Evolutionary conservation across 2,329 filamentous ascomycete species (phyloP).

Genomic region (Ploettnerulaceae sp.): DNA sequence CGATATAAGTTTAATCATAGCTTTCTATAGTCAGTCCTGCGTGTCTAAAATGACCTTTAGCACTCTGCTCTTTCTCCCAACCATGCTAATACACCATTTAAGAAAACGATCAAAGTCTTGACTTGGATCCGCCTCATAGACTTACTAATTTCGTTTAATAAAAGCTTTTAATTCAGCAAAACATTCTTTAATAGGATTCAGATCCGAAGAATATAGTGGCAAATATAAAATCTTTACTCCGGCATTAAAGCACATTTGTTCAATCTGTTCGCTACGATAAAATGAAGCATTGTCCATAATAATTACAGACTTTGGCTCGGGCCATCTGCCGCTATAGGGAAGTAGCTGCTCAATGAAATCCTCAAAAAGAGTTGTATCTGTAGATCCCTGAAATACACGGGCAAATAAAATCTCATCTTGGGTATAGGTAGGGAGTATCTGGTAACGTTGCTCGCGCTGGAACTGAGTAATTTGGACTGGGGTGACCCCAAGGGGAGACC

Average conservation of each 20-base stretch:
- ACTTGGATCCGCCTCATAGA: conserved; percentile 14
- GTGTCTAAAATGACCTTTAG: conserved; percentile 9
- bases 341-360: conserved; percentile 34
- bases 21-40: no score
- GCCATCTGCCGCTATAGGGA: conserved; percentile 31
- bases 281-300: conserved; percentile 36
- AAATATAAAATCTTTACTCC: conserved; percentile 24
- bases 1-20: no score
- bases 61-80: conserved; percentile 22
- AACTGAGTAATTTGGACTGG: no score
- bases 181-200: conserved; percentile 29
- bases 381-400: conserved; percentile 29
- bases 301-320: conserved; percentile 34
- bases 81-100: conserved; percentile 25
- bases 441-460: conserved; percentile 20
- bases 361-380: conserved; percentile 28
- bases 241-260: conserved; percentile 28
- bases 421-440: conserved; percentile 26
- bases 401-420: conserved; percentile 24
- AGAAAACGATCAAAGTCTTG: conserved; percentile 26
- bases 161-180: conserved; percentile 28
- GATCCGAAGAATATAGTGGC: conserved; percentile 23
- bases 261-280: conserved; percentile 27
- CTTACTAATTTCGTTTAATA: conserved; percentile 25
- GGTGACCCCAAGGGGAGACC: no score